Conservation (phyloP, 768 basidiomycete genomes). For the Panellus pusillus region DNA sequence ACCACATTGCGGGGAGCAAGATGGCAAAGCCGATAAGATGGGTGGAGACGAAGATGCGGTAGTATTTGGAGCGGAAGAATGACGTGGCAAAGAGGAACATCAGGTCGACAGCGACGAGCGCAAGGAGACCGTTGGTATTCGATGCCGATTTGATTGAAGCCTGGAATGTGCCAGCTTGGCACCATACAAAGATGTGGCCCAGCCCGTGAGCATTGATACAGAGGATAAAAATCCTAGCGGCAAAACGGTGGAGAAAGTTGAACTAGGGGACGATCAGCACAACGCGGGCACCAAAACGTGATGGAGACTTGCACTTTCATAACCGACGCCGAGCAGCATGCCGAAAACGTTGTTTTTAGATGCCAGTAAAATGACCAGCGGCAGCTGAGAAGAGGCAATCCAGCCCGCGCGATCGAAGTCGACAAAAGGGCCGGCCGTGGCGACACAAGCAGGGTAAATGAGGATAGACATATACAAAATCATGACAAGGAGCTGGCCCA, state of each 20-base stretch:
- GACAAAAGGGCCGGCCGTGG: constrained; percentile 34
- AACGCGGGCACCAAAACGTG: not conserved
- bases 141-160: constrained; percentile 26
- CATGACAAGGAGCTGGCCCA: constrained; percentile 33
- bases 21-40: constrained; percentile 47
- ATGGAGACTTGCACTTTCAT: constrained; percentile 39
- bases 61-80: constrained; percentile 43
- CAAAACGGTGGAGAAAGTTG: constrained; percentile 59
- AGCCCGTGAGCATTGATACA: constrained; percentile 43
- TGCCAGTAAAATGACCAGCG: constrained; percentile 42
- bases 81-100: constrained; percentile 49
- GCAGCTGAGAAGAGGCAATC: constrained; percentile 44
- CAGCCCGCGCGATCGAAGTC: constrained; percentile 34
- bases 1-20: constrained; percentile 44
- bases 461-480: constrained; percentile 32
- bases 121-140: constrained; percentile 39
- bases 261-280: constrained; percentile 31
- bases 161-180: constrained; percentile 28
- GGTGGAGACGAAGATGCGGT: constrained; percentile 52
- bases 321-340: constrained; percentile 44
- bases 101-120: constrained; percentile 37
- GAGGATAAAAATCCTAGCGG: constrained; percentile 44
- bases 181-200: constrained; percentile 42
- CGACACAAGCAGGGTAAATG: constrained; percentile 34
- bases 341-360: constrained; percentile 52